Conservation (phyloP, 2,329 filamentous ascomycete genomes). For the Elsinoe necatrix region DNA sequence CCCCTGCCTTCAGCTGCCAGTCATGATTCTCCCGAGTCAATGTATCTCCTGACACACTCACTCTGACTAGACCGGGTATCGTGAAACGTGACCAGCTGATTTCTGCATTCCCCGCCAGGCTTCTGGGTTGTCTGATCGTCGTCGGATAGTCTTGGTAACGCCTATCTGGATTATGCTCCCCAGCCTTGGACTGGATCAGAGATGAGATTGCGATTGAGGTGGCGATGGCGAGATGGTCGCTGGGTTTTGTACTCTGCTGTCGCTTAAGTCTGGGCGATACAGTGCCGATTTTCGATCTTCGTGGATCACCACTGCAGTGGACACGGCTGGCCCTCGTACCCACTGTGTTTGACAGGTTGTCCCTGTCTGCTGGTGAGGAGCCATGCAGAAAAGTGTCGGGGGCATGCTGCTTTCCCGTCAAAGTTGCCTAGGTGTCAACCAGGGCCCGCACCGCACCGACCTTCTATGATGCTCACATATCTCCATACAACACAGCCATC, state of each 20-base stretch:
- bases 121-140: constrained; percentile 8
- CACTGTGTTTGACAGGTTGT: constrained; percentile 4
- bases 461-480: constrained; percentile 13
- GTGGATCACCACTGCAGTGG: not conserved
- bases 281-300: constrained; percentile 7
- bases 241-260: constrained; percentile 13
- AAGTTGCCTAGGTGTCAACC: not conserved
- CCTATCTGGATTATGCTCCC: constrained; percentile 5
- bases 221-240: constrained; percentile 4
- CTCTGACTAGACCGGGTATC: not conserved
- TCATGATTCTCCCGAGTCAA: constrained; percentile 12
- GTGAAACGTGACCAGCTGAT: constrained; percentile 3
- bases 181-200: not conserved
- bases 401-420: constrained; percentile 13
- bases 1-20: not conserved
- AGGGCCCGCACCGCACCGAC: constrained; percentile 13
- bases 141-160: constrained; percentile 4
- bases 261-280: constrained; percentile 6
- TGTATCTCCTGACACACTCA: constrained; percentile 7
- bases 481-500: constrained; percentile 13
- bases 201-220: not conserved
- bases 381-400: not conserved
- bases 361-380: not conserved
- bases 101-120: not conserved
- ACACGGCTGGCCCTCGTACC: not conserved